phyloP scores from a whole-genome alignment of 768 basidiomycete genomes.

The Trametes coccinea region DNA sequence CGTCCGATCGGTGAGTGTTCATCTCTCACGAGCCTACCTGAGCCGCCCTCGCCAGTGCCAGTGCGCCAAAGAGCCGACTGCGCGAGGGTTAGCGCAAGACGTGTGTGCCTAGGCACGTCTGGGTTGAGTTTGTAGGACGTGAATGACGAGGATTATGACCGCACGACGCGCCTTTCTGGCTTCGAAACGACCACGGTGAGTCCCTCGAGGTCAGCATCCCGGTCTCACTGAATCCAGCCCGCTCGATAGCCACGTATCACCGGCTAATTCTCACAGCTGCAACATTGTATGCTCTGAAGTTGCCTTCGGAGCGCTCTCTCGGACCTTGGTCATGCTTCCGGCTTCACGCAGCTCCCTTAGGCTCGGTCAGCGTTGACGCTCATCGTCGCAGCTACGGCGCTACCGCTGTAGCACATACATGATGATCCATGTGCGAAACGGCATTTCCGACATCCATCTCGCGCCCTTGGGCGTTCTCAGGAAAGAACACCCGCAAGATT shows the following conservation, averaged over 20 bases:
- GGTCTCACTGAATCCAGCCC: no score
- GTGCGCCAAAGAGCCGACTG: background rate
- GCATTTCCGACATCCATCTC: no score
- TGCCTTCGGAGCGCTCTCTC: background rate
- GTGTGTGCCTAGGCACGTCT: background rate
- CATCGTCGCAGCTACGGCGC: background rate
- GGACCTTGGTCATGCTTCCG: background rate
- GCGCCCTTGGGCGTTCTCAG: no score
- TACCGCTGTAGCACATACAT: background rate
- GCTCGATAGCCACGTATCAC: background rate
- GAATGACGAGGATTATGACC: background rate
- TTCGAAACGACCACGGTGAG: background rate
- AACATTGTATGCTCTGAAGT: no score
- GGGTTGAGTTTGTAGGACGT: background rate
- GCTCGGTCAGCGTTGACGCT: background rate
- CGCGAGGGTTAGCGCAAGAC: background rate
- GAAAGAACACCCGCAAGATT: no score
- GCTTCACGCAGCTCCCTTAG: background rate
- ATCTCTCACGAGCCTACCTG: background rate
- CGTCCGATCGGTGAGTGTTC: conserved; percentile 1
- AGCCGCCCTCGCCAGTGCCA: background rate
- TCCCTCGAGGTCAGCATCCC: background rate
- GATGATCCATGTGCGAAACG: no score
- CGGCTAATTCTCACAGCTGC: background rate
- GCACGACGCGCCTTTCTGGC: background rate